phyloP scores from a whole-genome alignment of 345 rosid genomes.

The Angophora floribunda region DNA sequence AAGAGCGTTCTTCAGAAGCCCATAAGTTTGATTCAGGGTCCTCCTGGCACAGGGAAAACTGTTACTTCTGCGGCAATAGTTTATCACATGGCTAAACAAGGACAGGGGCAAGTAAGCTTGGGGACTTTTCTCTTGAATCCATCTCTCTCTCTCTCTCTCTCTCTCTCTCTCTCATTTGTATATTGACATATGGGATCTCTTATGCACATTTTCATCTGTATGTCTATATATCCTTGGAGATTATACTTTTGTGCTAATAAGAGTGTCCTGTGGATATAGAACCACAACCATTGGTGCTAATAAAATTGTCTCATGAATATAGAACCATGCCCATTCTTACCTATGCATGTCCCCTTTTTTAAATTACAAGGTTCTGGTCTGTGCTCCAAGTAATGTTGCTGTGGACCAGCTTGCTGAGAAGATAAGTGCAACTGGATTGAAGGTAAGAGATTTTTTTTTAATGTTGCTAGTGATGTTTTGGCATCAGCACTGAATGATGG shows the following conservation, averaged over 20 bases:
- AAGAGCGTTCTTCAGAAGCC: conserved; percentile 99
- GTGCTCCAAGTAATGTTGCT: conserved; percentile 99
- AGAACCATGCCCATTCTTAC: background rate
- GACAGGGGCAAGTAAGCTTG: conserved; percentile 83
- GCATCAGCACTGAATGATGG: background rate
- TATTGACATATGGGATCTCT: background rate
- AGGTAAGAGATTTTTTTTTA: conserved; percentile 31
- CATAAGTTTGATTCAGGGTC: conserved; percentile 97
- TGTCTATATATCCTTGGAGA: background rate
- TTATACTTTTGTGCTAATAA: background rate
- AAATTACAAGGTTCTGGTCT: conserved; percentile 71
- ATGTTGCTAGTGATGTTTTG: background rate
- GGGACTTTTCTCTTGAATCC: background rate
- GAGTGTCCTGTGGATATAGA: background rate
- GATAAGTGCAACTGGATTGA: conserved; percentile 96
- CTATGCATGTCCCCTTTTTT: background rate
- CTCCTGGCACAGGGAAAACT: conserved; percentile 99
- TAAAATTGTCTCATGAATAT: background rate
- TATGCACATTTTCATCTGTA: background rate
- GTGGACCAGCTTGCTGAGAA: conserved; percentile 99
- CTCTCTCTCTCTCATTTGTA: background rate
- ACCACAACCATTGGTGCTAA: background rate
- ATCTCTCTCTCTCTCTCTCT: background rate
- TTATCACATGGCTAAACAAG: conserved; percentile 99
- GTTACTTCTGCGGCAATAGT: conserved; percentile 99